Base-by-base conservation (phyloP, 495 filamentous ascomycete genomes). In the Bacidia gigantensis region DNA sequence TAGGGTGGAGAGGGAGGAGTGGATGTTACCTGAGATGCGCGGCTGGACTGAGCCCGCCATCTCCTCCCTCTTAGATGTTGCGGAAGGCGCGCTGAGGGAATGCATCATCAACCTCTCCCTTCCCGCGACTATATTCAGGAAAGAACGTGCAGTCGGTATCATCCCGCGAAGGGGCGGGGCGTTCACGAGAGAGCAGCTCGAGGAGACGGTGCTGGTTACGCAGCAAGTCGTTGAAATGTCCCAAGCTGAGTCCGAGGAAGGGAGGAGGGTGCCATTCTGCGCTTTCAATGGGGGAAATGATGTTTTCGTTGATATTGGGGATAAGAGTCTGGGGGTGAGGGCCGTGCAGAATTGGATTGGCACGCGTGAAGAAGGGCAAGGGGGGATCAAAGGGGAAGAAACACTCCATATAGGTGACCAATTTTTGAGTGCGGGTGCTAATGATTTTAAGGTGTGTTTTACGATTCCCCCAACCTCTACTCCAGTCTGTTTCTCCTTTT, bases 271-370 rank as follows among this genome's bases (percentile, higher is more conserved):
- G 18, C 92, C 93, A 0, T 99, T 99, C 62, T 99, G 93, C 62
- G 93, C 92, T 21, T 99, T 99, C 71, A 97, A 99, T 64, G 92
- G 80, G 21, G 89, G 90, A 7, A 89, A 93, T 52, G 89, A 97
- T 62, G 87, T 96, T 21, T 99, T 99, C 62, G 90, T 99, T 35
- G 93, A 99, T 67, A 96, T 99, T 58, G 93, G 93, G 46, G 93
- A 99, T 65, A 99, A 99, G 64, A 84, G 83, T 39, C 90, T 87
- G 81, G 93, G 93, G 53, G 93, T 99, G 21, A 70, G 84, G 11
- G 87, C 84, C 0, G 95, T 87, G 52, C 92, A 97, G 70, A 73
- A 78, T n/a, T 99, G n/a, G n/a, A n/a, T n/a, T n/a, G n/a, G n/a
- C n/a, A n/a, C n/a, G n/a, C n/a, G n/a, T n/a, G n/a, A n/a, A n/a